Percentiles rank a stretch among this genome's conserved stretches.
Evolutionary conservation across 1,284 basidiomycete genomes (phyloP).

Genomic region (Ceratobasidium sp.): DNA sequence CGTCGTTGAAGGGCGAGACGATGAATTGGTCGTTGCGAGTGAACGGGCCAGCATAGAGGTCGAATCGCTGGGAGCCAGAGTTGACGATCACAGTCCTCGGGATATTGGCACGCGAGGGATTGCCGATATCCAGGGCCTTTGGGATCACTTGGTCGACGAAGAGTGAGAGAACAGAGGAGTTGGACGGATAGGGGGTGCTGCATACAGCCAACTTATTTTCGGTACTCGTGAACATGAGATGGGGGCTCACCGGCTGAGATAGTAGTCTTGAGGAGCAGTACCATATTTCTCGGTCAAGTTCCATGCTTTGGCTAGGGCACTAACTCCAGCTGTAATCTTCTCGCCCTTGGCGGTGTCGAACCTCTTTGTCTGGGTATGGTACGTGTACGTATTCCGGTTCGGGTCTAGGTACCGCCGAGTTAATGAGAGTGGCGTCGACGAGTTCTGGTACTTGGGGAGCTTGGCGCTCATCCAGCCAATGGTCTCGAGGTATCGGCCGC

Average conservation of each 20-base stretch:
- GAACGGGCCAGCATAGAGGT: conserved; percentile 61
- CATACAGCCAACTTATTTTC: not conserved
- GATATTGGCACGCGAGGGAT: conserved; percentile 63
- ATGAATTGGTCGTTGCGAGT: conserved; percentile 83
- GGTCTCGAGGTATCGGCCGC: conserved; percentile 89
- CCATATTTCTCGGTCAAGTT: conserved; percentile 69
- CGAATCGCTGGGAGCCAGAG: conserved; percentile 79
- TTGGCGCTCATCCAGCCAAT: conserved; percentile 63
- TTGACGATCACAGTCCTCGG: conserved; percentile 79
- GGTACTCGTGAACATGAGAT: not conserved
- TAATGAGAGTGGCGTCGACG: conserved; percentile 65
- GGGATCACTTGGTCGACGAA: conserved; percentile 69
- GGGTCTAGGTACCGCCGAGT: conserved; percentile 77
- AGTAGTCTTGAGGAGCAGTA: conserved; percentile 77
- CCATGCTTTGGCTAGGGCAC: conserved; percentile 64
- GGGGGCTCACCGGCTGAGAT: conserved; percentile 63
- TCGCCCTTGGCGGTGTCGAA: conserved; percentile 69
- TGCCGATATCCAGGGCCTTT: conserved; percentile 68
- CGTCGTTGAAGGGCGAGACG: conserved; percentile 61
- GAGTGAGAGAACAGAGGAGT: conserved; percentile 69
- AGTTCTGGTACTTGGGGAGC: conserved; percentile 57
- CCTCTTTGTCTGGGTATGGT: conserved; percentile 57
- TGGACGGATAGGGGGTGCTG: conserved; percentile 64
- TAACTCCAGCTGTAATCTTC: conserved; percentile 66
- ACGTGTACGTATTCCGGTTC: conserved; percentile 71